phyloP scores from a whole-genome alignment of 768 basidiomycete species.

The Grammothele lineata region DNA sequence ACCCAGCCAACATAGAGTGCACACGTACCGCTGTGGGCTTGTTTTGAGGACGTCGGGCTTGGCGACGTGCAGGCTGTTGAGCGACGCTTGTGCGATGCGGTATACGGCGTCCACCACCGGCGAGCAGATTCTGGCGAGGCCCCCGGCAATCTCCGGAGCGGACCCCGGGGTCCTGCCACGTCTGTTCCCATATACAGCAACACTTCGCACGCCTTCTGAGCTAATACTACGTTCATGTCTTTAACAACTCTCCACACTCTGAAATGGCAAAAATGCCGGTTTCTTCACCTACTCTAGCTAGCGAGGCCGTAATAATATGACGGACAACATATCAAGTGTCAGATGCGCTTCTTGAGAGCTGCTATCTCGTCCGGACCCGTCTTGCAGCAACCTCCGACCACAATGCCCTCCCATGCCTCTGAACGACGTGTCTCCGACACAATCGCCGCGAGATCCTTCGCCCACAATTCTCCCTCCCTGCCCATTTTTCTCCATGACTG shows the following conservation, averaged over 20 bases:
- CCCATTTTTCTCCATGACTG: slow-evolving; percentile 34
- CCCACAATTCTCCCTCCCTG: slow-evolving; percentile 32
- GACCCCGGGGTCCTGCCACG: slow-evolving; percentile 11
- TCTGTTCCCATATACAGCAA: not conserved
- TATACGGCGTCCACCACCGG: slow-evolving; percentile 14
- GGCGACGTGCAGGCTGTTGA: slow-evolving; percentile 35
- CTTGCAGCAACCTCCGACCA: slow-evolving; percentile 72
- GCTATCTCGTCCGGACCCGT: slow-evolving; percentile 50
- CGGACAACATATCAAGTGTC: too few relatives aligned
- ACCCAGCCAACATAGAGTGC: slow-evolving; percentile 8
- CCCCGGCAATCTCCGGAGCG: slow-evolving; percentile 13
- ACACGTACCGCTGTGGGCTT: slow-evolving; percentile 38
- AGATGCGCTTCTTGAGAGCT: slow-evolving; percentile 1
- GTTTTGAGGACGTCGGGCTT: slow-evolving; percentile 36
- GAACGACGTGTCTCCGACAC: slow-evolving; percentile 19
- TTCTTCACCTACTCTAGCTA: too few relatives aligned
- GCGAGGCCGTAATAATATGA: too few relatives aligned
- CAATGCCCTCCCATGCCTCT: slow-evolving; percentile 43
- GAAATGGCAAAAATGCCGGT: too few relatives aligned
- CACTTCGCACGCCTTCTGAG: too few relatives aligned
- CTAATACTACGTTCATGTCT: too few relatives aligned
- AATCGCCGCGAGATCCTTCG: slow-evolving; percentile 24
- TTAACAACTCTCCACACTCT: too few relatives aligned
- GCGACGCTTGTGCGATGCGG: slow-evolving; percentile 18
- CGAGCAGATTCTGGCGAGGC: slow-evolving; percentile 9